These are phyloP conservation scores for Diophrys appendiculata DNA, from an alignment of 73 alveolate genomes.

Conservation along the genomic window DNA sequence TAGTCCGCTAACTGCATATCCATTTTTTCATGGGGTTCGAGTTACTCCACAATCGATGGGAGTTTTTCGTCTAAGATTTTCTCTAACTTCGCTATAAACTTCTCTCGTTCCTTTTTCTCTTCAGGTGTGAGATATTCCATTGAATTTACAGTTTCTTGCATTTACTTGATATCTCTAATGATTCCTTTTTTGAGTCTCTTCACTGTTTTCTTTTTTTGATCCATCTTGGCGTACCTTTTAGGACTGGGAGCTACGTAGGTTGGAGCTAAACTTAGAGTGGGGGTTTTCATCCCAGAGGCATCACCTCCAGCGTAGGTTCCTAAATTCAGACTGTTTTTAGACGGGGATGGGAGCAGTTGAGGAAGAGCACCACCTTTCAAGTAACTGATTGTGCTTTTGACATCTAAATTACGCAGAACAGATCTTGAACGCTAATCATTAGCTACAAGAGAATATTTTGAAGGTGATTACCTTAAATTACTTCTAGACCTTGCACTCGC, in stretches of 20 bases:
- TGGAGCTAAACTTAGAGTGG: no score
- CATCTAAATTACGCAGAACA: not conserved
- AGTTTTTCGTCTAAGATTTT: not conserved
- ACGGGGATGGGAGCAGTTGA: no score
- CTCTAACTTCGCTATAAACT: not conserved
- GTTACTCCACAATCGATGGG: not conserved
- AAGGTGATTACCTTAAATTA: not conserved
- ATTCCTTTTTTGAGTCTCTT: not conserved
- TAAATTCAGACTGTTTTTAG: no score
- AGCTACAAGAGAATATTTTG: not conserved
- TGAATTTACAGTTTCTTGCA: not conserved
- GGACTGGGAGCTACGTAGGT: no score
- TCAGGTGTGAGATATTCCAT: not conserved
- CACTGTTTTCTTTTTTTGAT: not conserved
- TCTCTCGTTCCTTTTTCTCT: not conserved
- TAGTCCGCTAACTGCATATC: not conserved
- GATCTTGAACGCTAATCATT: not conserved
- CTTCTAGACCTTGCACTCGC: not conserved
- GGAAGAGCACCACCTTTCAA: not conserved
- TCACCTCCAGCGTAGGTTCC: no score
- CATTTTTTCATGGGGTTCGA: not conserved
- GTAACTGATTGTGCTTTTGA: not conserved
- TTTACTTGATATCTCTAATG: not conserved
- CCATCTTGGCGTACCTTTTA: not conserved
- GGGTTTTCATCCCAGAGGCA: no score